Conservation (phyloP, 2,329 filamentous ascomycete genomes). For the Endoconidiophora polonica region DNA sequence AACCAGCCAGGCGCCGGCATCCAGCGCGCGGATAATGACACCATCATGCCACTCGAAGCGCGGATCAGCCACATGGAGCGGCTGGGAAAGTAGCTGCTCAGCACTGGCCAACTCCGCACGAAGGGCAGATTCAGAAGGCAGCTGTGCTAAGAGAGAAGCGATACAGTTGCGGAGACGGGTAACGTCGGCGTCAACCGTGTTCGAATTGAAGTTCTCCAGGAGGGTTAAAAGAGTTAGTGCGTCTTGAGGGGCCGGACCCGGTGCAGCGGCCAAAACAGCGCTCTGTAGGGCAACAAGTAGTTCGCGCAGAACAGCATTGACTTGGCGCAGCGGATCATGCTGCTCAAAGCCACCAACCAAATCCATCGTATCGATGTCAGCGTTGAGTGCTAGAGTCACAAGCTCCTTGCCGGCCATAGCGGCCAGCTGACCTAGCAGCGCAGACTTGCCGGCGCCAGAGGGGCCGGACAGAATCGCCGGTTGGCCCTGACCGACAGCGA, state of each 20-base stretch:
- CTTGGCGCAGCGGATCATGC: conserved; percentile 60
- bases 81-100: conserved; percentile 32
- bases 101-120: conserved; percentile 31
- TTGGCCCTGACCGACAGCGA: conserved; percentile 72
- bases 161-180: conserved; percentile 24
- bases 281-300: conserved; percentile 35
- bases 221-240: conserved; percentile 35
- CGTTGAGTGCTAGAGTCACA: conserved; percentile 75
- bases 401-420: conserved; percentile 58
- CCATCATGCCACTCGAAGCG: conserved; percentile 96
- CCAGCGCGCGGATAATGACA: conserved; percentile 70
- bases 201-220: conserved; percentile 26
- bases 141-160: conserved; percentile 23
- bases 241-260: conserved; percentile 27
- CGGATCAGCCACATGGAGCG: conserved; percentile 48
- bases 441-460: conserved; percentile 75
- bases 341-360: conserved; percentile 95
- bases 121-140: conserved; percentile 30
- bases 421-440: conserved; percentile 65
- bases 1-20: conserved; percentile 79
- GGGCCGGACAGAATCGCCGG: conserved; percentile 79
- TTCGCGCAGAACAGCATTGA: conserved; percentile 37
- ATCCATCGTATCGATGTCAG: conserved; percentile 93
- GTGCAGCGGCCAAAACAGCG: conserved; percentile 32
- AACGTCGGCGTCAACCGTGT: conserved; percentile 17